Evolutionary conservation across 2,329 filamentous ascomycete genomes (phyloP).

Genomic region (Curvularia sp.): DNA sequence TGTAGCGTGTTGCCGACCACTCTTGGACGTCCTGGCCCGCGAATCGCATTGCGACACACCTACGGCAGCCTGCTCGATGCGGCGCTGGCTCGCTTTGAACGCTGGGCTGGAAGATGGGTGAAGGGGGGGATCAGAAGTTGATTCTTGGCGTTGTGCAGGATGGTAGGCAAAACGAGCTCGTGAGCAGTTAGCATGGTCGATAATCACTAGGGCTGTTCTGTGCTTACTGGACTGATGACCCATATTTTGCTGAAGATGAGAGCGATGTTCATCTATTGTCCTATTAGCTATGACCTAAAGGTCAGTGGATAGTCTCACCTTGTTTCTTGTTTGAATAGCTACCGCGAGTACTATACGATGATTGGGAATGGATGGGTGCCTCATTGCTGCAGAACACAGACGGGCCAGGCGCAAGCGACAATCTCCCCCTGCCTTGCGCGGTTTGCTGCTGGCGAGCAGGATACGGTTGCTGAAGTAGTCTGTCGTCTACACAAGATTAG

Average conservation of each 20-base stretch:
- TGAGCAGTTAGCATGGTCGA: constrained; percentile 4
- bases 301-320: not conserved
- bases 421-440: constrained; percentile 42
- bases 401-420: constrained; percentile 47
- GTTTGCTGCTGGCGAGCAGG: constrained; percentile 47
- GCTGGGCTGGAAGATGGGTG: constrained; percentile 52
- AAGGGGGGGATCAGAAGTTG: constrained; percentile 43
- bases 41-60: not conserved
- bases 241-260: constrained; percentile 7
- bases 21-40: not conserved
- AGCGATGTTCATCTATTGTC: constrained; percentile 6
- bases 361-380: constrained; percentile 14
- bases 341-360: constrained; percentile 4
- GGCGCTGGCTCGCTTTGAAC: constrained; percentile 48
- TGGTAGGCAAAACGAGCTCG: constrained; percentile 37
- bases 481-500: constrained; percentile 43
- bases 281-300: constrained; percentile 1
- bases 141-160: constrained; percentile 20
- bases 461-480: constrained; percentile 43
- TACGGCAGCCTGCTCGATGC: constrained; percentile 14
- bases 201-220: no score
- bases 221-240: constrained; percentile 17
- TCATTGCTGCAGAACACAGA: constrained; percentile 18
- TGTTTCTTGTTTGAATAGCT: not conserved
- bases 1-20: not conserved